Percentiles rank a stretch among this genome's conserved stretches.
These are phyloP conservation scores for Mucor indicus DNA, from an alignment of 371 early-diverging fungal genomes.

Conservation along the genomic window DNA sequence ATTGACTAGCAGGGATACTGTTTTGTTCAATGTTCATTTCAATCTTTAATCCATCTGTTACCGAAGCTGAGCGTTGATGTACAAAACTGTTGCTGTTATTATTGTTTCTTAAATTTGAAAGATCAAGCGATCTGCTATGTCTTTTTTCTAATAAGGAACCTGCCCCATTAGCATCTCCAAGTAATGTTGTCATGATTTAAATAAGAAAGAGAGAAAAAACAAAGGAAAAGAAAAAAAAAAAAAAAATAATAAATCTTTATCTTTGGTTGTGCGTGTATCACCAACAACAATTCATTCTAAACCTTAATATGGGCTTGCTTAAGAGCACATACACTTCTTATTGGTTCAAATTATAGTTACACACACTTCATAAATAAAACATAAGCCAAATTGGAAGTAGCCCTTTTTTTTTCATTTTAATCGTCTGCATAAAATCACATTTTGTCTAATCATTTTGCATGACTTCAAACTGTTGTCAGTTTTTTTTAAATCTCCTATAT, in stretches of 20 bases:
- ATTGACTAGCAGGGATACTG: not conserved
- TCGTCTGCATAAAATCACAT: too few relatives aligned
- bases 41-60: constrained; percentile 11
- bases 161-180: constrained; percentile 11
- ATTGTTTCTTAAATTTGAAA: constrained; percentile 1
- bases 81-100: constrained; percentile 2
- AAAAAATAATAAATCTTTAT: constrained; percentile 1
- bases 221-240: constrained; percentile 1
- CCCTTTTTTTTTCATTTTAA: too few relatives aligned
- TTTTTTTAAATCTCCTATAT: too few relatives aligned
- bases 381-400: too few relatives aligned
- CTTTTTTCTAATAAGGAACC: constrained; percentile 16
- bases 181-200: not conserved
- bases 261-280: too few relatives aligned
- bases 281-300: too few relatives aligned
- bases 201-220: constrained; percentile 5
- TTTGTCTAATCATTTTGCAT: too few relatives aligned
- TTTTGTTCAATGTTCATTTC: constrained; percentile 1
- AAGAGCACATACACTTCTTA: too few relatives aligned
- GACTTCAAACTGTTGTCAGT: too few relatives aligned
- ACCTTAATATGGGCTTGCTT: too few relatives aligned
- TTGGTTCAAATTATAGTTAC: too few relatives aligned
- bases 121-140: constrained; percentile 20
- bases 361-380: too few relatives aligned
- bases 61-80: constrained; percentile 20